Base-by-base conservation (phyloP, 495 filamentous ascomycete genomes). In the Xylaria curta region DNA sequence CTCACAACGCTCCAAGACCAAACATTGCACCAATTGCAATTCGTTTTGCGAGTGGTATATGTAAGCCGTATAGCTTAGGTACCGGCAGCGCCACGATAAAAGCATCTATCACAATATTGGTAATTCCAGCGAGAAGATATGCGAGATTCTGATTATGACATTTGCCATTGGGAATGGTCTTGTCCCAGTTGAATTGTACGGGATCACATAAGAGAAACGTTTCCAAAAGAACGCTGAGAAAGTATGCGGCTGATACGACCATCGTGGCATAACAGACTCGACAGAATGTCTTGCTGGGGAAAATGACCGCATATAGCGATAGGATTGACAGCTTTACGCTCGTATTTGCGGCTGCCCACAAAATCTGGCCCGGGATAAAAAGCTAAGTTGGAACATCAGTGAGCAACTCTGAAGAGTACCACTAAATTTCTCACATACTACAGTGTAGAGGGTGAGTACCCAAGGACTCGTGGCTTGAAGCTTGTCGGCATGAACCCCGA, bases 311-410 rank as follows among this genome's bases (percentile, higher is more conserved):
- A 54, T 72, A 72, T 24, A 72, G 46, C 15, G 71, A 73, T 26
- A 69, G 46, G 3, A 65, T 73, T 19, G 71, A 69, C 8, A 64
- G 36, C 49, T 72, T 73, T 6, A 65, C 59, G 66, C 56, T 28
- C 1, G 63, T 53, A 36, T 73, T 73, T 28, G 71, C 65, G 13
- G 58, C 44, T 4, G 33, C 42, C 71, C 65, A 73, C 13, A 73
- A 44, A 21, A 73, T 5, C 28, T 75, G 77, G 71, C 66, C 80
- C 47, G 38, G 58, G 73, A 68, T 79, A 74, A 47, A 64, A 75
- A 75, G 78, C 78, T 67, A 17, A 38, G 12, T 42, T 17, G 5
- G 8, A 21, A 15, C 9, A 2, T n/a, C 19, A 15, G 13, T 67
- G 42, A 40, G 46, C 8, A 28, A 28, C 40, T 5, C 3, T 10